Conservation (phyloP, 1,284 basidiomycete genomes). For the Wolfiporia cocos region DNA sequence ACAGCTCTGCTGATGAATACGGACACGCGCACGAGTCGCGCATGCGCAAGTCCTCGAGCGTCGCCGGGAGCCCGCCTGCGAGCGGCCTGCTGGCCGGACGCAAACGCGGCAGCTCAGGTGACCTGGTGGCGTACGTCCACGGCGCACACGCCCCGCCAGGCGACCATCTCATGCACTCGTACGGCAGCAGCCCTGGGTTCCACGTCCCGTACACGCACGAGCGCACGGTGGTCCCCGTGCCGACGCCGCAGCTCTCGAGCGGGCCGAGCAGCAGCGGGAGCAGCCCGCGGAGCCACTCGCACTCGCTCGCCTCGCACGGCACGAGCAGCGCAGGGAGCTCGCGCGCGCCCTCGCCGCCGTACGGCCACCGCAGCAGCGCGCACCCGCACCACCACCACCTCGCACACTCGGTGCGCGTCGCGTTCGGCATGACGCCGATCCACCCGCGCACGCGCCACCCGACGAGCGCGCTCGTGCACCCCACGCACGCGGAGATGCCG, state of each 20-base stretch:
- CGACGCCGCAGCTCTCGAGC: constrained; percentile 56
- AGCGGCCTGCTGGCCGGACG: constrained; percentile 22
- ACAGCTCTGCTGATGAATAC: constrained; percentile 29
- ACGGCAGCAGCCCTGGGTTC: constrained; percentile 16
- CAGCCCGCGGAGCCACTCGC: constrained; percentile 40
- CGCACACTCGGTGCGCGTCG: constrained; percentile 73
- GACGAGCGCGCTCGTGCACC: constrained; percentile 23
- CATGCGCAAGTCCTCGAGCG: constrained; percentile 21
- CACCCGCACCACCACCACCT: constrained; percentile 51
- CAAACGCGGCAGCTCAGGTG: constrained; percentile 27
- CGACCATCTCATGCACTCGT: constrained; percentile 10
- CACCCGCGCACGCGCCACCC: constrained; percentile 31
- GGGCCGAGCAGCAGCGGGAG: constrained; percentile 54
- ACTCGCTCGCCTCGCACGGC: constrained; percentile 29
- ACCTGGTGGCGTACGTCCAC: constrained; percentile 20
- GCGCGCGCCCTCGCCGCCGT: constrained; percentile 44
- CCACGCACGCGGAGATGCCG: constrained; percentile 20
- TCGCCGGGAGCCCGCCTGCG: constrained; percentile 37
- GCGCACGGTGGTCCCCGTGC: constrained; percentile 28
- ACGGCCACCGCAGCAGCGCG: constrained; percentile 7
- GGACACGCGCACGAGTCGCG: constrained; percentile 17
- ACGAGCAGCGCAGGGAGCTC: constrained; percentile 38
- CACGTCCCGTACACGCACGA: constrained; percentile 27
- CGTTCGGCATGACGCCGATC: constrained; percentile 89
- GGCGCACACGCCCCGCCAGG: constrained; percentile 4